Evolutionary conservation across 192 early-diverging fungal species (phyloP), one percentile per base, ranked within the genome.

Genomic region (Entomortierella parvispora): DNA sequence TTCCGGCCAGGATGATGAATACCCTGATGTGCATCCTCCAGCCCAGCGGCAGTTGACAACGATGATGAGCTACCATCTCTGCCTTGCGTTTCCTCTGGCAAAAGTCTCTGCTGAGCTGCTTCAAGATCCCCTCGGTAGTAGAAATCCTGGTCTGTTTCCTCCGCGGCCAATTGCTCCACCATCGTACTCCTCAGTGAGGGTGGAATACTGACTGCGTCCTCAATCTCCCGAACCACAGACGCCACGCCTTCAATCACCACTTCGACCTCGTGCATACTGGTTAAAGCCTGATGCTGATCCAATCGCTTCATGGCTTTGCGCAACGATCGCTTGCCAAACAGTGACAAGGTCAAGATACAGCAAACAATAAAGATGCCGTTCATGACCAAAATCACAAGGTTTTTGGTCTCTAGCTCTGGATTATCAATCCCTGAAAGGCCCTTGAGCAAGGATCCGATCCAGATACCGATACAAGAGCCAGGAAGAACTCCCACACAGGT

Each of bases 381-480:
- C 81, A 83, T 83, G 46, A 63, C 44, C 44, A 83, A 42, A 37
- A 83, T 77, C 2, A 80, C 81, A 28, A 80, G 31, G 34, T 83
- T 79, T 50, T 83, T 65, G 47, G 68, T 58, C 42, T 83, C 66
- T 20, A 83, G 40, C 20, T 83, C 74, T n/a, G 71, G 71, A 20
- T 79, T 75, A 54, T 83, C 81, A 50, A 83, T 80, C 4, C 71
- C 68, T 57, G 77, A 80, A 15, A 83, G 72, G 18, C 68, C 79
- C 51, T 83, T 80, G 45, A 80, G 64, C 32, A 83, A 33, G 10
- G 81, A 76, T 2, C 81, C 81, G 46, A 83, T 83, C 81, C 81
- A 83, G 23, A 83, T 79, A 15, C 77, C 81, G 51, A 80, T 71
- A 68, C 78, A 80, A 10, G 81, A 76, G 46, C 81, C 81, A 15